Percentiles rank a stretch among this genome's conserved stretches.
Conservation (phyloP, 768 basidiomycete genomes). For the Boletus pseudopeckii region DNA sequence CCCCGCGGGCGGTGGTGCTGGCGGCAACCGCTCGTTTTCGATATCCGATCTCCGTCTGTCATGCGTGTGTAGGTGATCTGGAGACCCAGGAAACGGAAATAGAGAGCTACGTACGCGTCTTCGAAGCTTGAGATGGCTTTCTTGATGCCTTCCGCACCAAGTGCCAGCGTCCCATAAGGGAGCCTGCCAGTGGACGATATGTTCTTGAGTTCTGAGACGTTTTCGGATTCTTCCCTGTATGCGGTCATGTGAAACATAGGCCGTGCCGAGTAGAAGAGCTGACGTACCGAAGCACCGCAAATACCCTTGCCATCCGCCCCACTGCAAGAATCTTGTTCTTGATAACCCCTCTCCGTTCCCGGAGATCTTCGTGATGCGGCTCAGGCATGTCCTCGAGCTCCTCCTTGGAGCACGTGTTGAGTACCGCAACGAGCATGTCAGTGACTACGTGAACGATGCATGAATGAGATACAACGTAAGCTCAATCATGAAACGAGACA, state of each 20-base stretch:
- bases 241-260: background rate
- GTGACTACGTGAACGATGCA: conserved; percentile 56
- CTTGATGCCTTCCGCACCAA: conserved; percentile 70
- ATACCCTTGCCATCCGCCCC: conserved; percentile 65
- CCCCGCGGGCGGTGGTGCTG: conserved; percentile 23
- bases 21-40: conserved; percentile 29
- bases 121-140: conserved; percentile 65
- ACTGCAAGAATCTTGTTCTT: conserved; percentile 73
- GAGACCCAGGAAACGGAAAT: background rate
- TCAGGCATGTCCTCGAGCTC: conserved; percentile 74
- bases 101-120: conserved; percentile 51
- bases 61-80: background rate
- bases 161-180: conserved; percentile 53
- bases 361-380: conserved; percentile 26
- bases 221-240: conserved; percentile 59
- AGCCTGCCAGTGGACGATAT: conserved; percentile 47
- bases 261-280: no score
- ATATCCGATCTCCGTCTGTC: conserved; percentile 26
- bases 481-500: background rate
- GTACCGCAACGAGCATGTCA: conserved; percentile 95
- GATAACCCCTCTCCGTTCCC: conserved; percentile 52
- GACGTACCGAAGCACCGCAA: conserved; percentile 59
- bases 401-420: conserved; percentile 93
- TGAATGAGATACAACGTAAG: background rate
- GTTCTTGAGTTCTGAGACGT: conserved; percentile 69